Percentiles rank a stretch among this genome's conserved stretches.
These are phyloP conservation scores for Liriodendron chinense DNA, from an alignment of 164 flowering plant genomes.

Conservation along the genomic window DNA sequence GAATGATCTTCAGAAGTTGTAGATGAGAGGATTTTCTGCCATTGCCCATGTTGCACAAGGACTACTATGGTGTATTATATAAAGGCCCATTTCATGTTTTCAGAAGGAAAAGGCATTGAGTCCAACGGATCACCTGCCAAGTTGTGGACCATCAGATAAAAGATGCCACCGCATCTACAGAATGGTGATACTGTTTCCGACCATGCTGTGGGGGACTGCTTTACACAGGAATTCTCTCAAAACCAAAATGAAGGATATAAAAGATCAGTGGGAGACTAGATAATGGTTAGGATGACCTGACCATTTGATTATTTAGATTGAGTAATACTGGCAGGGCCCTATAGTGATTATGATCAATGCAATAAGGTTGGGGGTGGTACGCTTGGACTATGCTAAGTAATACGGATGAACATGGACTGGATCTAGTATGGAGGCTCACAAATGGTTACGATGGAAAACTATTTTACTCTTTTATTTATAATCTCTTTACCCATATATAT, in stretches of 20 bases:
- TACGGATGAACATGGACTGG: no score
- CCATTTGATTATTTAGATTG: background rate
- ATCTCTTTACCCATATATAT: no score
- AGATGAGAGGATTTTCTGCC: constrained; percentile 46
- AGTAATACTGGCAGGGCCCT: no score
- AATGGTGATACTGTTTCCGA: constrained; percentile 31
- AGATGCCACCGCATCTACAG: constrained; percentile 34
- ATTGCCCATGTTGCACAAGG: constrained; percentile 30
- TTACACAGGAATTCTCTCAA: constrained; percentile 36
- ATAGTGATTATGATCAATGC: no score
- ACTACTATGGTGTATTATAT: constrained; percentile 36
- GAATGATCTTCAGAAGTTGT: constrained; percentile 13
- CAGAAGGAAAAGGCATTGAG: constrained; percentile 25
- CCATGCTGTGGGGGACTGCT: constrained; percentile 29
- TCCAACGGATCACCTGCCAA: constrained; percentile 20
- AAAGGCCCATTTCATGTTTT: constrained; percentile 36
- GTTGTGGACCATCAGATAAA: constrained; percentile 28
- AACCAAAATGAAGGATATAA: constrained; percentile 25
- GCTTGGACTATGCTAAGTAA: no score
- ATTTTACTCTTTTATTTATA: no score
- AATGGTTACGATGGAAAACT: no score
- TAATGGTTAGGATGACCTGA: no score
- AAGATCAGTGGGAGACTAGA: constrained; percentile 27
- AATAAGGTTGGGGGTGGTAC: no score
- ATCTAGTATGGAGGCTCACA: no score